Evolutionary conservation across 1,139 yeast species (phyloP).

Genomic region (Protomyces gravidus): DNA sequence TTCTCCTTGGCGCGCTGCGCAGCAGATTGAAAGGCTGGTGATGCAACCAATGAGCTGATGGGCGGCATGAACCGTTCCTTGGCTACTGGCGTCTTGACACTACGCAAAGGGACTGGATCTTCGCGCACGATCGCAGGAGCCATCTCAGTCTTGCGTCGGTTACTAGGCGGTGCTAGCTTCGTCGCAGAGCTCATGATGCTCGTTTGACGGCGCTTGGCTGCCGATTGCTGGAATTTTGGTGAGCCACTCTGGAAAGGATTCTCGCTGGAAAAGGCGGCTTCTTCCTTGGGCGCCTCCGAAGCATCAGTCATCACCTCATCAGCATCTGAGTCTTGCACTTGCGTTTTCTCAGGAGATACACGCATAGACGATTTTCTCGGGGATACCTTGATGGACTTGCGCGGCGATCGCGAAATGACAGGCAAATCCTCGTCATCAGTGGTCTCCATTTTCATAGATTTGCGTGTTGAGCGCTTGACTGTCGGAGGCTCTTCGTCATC

Average conservation of each 20-base stretch:
- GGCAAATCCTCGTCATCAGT: neutral
- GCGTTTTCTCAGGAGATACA: neutral
- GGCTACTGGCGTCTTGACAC: constrained; percentile 3
- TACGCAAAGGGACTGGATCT: neutral
- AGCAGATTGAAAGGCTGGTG: constrained; percentile 27
- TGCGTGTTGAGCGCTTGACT: constrained; percentile 5
- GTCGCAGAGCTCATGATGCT: constrained; percentile 6
- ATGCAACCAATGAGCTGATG: constrained; percentile 6
- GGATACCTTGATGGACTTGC: constrained; percentile 11
- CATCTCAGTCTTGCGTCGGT: constrained; percentile 5
- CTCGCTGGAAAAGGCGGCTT: constrained; percentile 19
- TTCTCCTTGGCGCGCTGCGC: constrained; percentile 23
- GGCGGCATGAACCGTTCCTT: constrained; percentile 26
- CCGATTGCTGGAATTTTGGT: neutral
- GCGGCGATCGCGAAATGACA: neutral
- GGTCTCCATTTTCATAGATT: neutral
- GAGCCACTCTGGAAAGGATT: constrained; percentile 28
- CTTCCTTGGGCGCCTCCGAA: neutral
- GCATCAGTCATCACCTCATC: neutral
- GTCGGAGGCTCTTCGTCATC: constrained; percentile 5
- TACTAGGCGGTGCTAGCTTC: constrained; percentile 15
- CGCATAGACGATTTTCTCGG: neutral
- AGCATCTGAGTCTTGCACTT: neutral
- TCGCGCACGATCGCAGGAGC: neutral
- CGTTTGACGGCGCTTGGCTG: constrained; percentile 18